Percentiles rank a stretch among this genome's conserved stretches.
Conservation (phyloP, 2,329 filamentous ascomycete genomes). For the Fusarium graminum region DNA sequence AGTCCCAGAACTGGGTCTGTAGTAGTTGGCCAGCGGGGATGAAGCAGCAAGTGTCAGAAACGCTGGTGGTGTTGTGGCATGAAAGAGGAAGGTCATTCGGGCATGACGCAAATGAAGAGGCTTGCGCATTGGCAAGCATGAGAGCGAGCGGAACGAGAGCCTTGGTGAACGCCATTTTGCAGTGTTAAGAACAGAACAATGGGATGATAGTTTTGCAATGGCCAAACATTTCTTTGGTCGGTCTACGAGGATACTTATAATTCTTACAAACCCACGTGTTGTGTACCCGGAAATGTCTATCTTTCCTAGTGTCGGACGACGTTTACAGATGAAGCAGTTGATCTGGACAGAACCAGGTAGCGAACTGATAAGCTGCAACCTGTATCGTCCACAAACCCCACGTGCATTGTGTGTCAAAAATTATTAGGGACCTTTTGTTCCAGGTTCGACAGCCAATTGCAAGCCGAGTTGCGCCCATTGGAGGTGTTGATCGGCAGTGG, state of each 20-base stretch:
- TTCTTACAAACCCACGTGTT: constrained; percentile 8
- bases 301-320: constrained; percentile 9
- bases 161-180: constrained; percentile 27
- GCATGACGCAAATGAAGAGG: constrained; percentile 34
- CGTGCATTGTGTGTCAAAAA: constrained; percentile 35
- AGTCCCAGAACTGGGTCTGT: constrained; percentile 84
- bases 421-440: constrained; percentile 38
- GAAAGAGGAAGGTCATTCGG: constrained; percentile 41
- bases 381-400: constrained; percentile 37
- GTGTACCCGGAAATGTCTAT: background rate
- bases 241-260: constrained; percentile 18
- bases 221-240: background rate
- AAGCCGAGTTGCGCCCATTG: background rate
- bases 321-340: constrained; percentile 40
- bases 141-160: constrained; percentile 30
- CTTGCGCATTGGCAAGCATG: constrained; percentile 14
- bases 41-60: constrained; percentile 79
- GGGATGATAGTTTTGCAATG: background rate
- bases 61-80: constrained; percentile 72
- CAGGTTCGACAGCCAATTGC: constrained; percentile 37
- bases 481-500: constrained; percentile 30
- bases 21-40: constrained; percentile 77
- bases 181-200: background rate
- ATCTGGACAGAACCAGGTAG: constrained; percentile 16
- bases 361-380: constrained; percentile 30